Evolutionary conservation across 1,284 basidiomycete genomes (phyloP), one percentile per base, ranked within the genome.

Genomic region (Crocinoboletus sp.): DNA sequence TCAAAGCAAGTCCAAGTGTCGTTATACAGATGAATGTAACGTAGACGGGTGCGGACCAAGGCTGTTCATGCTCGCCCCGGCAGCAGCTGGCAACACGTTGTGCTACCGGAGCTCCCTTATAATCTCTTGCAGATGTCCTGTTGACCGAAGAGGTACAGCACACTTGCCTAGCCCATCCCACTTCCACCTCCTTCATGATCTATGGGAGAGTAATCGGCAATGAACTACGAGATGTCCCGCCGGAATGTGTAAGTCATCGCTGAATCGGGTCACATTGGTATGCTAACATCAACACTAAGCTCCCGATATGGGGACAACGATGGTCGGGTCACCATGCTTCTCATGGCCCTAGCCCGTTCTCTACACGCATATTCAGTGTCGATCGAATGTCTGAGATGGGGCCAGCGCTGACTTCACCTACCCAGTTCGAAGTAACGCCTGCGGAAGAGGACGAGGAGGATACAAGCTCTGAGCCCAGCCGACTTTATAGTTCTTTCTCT

Each of bases 291-390:
- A n/a, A 35, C 20, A 23, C 15, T 32, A 52, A 61, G 60, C 49
- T 66, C 27, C 57, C 63, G 13, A 48, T 65, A 45, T 66, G 63
- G 63, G 64, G 64, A 48, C 61, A 64, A 43, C 59, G 63, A 27
- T 62, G 60, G 60, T 42, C 56, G 20, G 43, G 49, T 15, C 46
- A 59, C 44, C 56, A 46, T 48, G 33, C 31, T 44, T 50, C 60
- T 38, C 49, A 43, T 29, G 59, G 63, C 9, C 60, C 60, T 28
- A 65, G 63, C 31, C 32, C 54, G 15, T 64, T 61, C 42, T 60
- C 57, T 31, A 60, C 45, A 5, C 56, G 49, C 40, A 29, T 53
- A 43, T 52, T 63, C 43, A 49, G 28, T 33, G 42, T 24, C 43
- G 45, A 54, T 45, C 49, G 22, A 33, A 63, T 61, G 59, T 40